A percentile compares a stretch with the other conserved stretches of the same genome.
Conservation (phyloP, 176 grass and related monocot genomes). For the Ensete ventricosum region DNA sequence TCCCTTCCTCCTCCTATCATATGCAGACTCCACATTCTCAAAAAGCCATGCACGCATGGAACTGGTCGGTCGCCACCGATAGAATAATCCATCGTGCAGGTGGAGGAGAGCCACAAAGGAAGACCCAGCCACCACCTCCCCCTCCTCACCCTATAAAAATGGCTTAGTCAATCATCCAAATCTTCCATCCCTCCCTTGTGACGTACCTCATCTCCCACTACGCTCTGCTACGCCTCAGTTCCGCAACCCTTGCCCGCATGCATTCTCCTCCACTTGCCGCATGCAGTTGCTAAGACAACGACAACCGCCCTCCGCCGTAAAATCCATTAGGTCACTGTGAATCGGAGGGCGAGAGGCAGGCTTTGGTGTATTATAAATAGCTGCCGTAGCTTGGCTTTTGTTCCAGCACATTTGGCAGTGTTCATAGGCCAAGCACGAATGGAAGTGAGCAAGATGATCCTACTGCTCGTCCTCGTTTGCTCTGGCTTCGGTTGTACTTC, state of each 20-base stretch:
- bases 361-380: not conserved
- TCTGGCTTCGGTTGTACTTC: constrained; percentile 20
- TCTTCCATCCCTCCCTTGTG: not conserved
- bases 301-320: not conserved
- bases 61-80: constrained; percentile 13
- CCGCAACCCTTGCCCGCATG: not conserved
- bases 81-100: constrained; percentile 18
- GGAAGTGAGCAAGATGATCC: constrained; percentile 25
- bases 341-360: not conserved
- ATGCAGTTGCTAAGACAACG: not conserved
- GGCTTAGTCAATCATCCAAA: not conserved
- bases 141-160: not conserved
- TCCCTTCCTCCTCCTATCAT: not conserved
- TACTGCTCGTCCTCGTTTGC: constrained; percentile 25
- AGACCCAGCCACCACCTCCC: constrained; percentile 38
- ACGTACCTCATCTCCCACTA: not conserved
- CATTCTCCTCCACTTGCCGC: not conserved
- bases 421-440: constrained; percentile 14
- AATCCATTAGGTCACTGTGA: no score
- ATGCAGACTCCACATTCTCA: constrained; percentile 10
- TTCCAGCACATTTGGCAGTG: not conserved
- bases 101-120: constrained; percentile 43
- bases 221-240: not conserved
- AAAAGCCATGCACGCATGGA: constrained; percentile 8
- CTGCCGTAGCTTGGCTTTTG: not conserved